Evolutionary conservation across 805 yeast genomes (phyloP).

Genomic region (Komagataella phaffii): DNA sequence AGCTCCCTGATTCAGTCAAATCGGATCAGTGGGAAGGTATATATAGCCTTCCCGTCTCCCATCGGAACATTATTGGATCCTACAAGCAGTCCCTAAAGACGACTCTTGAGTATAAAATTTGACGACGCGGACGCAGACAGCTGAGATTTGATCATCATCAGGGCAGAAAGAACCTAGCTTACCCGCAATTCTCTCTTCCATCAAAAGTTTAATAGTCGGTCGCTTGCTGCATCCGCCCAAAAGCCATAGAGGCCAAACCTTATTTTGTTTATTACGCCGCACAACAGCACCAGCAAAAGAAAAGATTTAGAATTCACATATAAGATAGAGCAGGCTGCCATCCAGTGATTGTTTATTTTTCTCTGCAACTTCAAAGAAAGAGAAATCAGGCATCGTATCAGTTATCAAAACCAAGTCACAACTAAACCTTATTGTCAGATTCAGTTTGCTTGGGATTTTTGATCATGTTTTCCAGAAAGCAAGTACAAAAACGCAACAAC

Average conservation of each 20-base stretch:
- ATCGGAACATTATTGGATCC: neutral
- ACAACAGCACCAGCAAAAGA: neutral
- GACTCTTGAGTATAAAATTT: neutral
- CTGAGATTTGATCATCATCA: neutral
- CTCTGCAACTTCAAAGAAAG: neutral
- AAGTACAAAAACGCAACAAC: neutral
- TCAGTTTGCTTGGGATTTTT: neutral
- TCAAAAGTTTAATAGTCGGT: neutral
- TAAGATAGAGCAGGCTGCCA: neutral
- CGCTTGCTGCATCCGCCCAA: neutral
- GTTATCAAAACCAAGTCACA: neutral
- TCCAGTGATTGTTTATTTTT: too few relatives aligned
- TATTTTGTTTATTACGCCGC: neutral
- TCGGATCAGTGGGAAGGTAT: neutral
- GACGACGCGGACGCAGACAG: neutral
- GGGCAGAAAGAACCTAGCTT: neutral
- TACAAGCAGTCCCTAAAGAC: neutral
- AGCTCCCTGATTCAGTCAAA: neutral
- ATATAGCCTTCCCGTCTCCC: neutral
- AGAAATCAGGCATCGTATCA: neutral
- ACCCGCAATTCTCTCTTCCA: neutral
- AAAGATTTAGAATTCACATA: neutral
- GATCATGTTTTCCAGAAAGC: neutral
- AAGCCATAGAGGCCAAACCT: neutral
- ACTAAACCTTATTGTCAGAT: neutral